A percentile compares a stretch with the other conserved stretches of the same genome.
Conservation (phyloP, 352 stramenopile genomes). For the Hyaloperonospora arabidopsidis region DNA sequence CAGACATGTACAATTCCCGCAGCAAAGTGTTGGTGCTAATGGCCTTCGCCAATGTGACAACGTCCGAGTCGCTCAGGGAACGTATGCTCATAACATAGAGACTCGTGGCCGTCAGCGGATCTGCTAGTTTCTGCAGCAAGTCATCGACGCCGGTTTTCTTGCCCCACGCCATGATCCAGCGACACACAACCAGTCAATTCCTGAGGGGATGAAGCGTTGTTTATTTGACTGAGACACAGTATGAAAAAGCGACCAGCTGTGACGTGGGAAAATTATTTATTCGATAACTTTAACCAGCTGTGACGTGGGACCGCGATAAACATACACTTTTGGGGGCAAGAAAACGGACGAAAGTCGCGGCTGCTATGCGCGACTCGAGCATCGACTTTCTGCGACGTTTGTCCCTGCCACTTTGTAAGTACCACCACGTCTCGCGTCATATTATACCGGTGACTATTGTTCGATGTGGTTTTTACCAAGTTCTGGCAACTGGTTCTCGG, state of each 20-base stretch:
- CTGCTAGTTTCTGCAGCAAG: slow-evolving; percentile 52
- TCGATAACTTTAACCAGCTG: no score
- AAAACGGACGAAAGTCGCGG: no score
- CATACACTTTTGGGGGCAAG: no score
- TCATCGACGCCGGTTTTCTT: slow-evolving; percentile 63
- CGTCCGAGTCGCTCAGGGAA: slow-evolving; percentile 49
- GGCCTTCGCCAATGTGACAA: slow-evolving; percentile 36
- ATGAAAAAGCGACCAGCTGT: no score
- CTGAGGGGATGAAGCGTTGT: no score
- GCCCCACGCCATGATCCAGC: slow-evolving; percentile 59
- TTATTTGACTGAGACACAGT: no score
- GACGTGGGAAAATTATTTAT: no score
- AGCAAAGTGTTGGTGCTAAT: slow-evolving; percentile 55
- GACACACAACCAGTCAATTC: slow-evolving; percentile 22
- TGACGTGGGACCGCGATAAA: no score
- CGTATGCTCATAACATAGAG: slow-evolving; percentile 73
- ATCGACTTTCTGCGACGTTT: not conserved
- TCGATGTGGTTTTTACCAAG: not conserved
- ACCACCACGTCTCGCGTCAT: slow-evolving; percentile 20
- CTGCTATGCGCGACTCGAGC: not conserved
- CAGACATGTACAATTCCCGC: slow-evolving; percentile 71
- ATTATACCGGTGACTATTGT: slow-evolving; percentile 5
- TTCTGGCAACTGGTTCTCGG: no score
- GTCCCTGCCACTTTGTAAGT: not conserved
- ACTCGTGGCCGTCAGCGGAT: slow-evolving; percentile 50